Base-by-base conservation (phyloP, 2,329 filamentous ascomycete species). In the Aspergillus jensenii region DNA sequence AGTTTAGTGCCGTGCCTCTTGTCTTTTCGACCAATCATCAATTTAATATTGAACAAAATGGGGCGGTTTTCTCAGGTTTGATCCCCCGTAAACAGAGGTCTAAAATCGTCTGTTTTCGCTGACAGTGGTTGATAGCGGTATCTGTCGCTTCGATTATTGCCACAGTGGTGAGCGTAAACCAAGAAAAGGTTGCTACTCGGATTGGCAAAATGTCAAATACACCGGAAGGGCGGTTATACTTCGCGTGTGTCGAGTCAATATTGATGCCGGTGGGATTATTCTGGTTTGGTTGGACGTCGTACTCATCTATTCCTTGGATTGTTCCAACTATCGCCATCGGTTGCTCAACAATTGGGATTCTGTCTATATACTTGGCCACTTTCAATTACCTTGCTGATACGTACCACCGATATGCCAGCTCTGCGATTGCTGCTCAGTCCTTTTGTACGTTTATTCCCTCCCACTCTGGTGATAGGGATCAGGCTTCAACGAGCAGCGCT, bases 351-450 rank as follows among this genome's bases (percentile, higher is more conserved):
- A 90, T 93, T 80, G 89, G 93, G 27, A 96, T 97, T 63, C 93
- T 91, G 72, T 88, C 86, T 41, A 86, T 97, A 37, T 96, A 96
- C 69, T 82, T 97, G 1, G 88, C 92, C 3, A 90, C 91, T 0
- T 96, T 97, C 78, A 97, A 97, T 71, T 97, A 96, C 66, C 82
- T 97, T 1, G 91, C 92, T 19, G 93, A 97, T 70, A 88, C 88
- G 1, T 97, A 96, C 73, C 89, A 92, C 69, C 81, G 84, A 2
- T 96, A 93, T 67, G 91, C 93, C 0, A 91, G 88, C 40, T 95
- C 90, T 1, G 92, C 93, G 0, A 78, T 96, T 6, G 93, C 93
- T 0, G 91, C 92, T 1, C 91, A 96, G 76, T 90, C 86, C 17
- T 96, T 90, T 71, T 93, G 90, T 76, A 67, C 43, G 73, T 63